Base-by-base conservation (phyloP, 441 rosid species). In the Brassica balearica region DNA sequence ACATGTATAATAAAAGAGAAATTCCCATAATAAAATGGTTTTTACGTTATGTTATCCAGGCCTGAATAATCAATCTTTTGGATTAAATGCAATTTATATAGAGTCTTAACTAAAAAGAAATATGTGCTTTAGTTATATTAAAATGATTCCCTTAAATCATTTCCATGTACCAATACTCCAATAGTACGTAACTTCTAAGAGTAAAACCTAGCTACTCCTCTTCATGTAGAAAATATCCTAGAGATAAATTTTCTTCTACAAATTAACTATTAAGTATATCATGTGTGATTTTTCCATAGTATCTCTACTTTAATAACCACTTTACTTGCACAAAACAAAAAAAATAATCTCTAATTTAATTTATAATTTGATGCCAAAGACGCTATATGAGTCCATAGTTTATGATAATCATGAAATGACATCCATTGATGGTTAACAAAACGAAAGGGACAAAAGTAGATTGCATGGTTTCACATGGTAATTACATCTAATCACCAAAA, bases 401-500 rank as follows among this genome's bases (percentile, higher is more conserved):
- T 17, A 53, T 34, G 32, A 72, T 38, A 69, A 32, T 55, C 25
- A 65, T 25, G 67, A 65, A 38, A 65, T 15, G 69, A 65, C 72
- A 72, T 68, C 25, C 66, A 14, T 53, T 68, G 22, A 10, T 10
- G 36, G 56, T 43, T 46, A 72, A 78, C 32, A 4, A 59, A 53
- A 60, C 56, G 22, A 66, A 32, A 64, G 73, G 62, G 72, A 58
- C 72, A 77, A 71, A 55, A 8, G 60, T 15, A 55, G 60, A 55
- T 55, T 71, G 55, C 81, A 65, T 71, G 81, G 53, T 71, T 71
- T 77, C 62, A 69, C 34, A 64, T 55, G 60, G 60, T 55, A 55
- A 17, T 55, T 55, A 55, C 64, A 60, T 60, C 1, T 60, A 2
- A 59, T 60, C 64, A 60, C 64, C 64, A 14, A 53, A 15, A 51